Base-by-base conservation (phyloP, 371 early-diverging fungal species). In the Choanephora cucurbitarum region DNA sequence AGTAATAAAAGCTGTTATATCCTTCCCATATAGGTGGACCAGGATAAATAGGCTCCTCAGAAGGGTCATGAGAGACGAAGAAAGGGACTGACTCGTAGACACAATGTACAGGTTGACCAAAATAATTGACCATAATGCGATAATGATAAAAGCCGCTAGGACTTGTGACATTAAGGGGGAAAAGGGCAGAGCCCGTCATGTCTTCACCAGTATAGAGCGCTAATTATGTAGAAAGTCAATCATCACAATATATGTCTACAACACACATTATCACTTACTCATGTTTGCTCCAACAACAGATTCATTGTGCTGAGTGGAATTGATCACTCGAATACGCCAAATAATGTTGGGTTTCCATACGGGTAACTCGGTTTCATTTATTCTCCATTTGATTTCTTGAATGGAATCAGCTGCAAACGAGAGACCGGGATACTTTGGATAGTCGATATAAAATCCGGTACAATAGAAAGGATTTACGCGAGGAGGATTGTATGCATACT, bases 111-210 rank as follows among this genome's bases (percentile, higher is more conserved):
- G 37, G 23, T 28, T 59, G 58, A 14, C 55, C 58, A 23, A 45
- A 48, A 24, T 66, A 66, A 40, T 66, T 66, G 5, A 60, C 60
- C 66, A 66, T 66, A 42, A 66, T 57, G 34, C 66, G 60, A 31
- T 60, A 53, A 49, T 66, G 60, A 53, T 66, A 60, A 22, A 48
- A 28, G 28, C 57, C 56, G 40, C 57, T 53, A 22, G 39, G 32
- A 23, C 48, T 57, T 13, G 52, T 39, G 1, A 60, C 53, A 11
- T 32, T 24, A 21, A 66, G 31, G 23, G 52, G 57, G 45, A 60
- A 60, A 13, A 44, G 47, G 9, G 49, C 57, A 15, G 44, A 55
- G 6, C 66, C 66, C 17, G 23, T 33, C 21, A 49, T 52, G 8
- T 40, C 57, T 18, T 60, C n/a, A 18, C 47, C 43, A 31, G 39